These are phyloP conservation scores for Exsudoporus frostii DNA, from an alignment of 768 basidiomycete genomes.

Conservation along the genomic window DNA sequence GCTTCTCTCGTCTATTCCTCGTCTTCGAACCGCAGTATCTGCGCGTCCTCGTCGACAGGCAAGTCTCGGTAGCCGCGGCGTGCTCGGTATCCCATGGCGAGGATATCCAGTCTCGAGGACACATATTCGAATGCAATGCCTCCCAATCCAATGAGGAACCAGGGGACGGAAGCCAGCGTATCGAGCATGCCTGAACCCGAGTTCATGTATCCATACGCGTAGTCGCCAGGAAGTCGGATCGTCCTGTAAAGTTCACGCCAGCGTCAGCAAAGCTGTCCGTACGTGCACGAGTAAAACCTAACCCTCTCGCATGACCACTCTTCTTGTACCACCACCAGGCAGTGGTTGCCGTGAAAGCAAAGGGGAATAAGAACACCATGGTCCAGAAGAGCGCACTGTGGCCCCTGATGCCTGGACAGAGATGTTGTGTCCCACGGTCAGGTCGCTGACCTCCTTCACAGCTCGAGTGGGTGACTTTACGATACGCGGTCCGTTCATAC, in stretches of 20 bases:
- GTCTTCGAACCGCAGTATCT: slow-evolving; percentile 81
- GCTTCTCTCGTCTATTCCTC: slow-evolving; percentile 43
- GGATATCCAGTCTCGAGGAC: slow-evolving; percentile 42
- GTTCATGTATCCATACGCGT: slow-evolving; percentile 30
- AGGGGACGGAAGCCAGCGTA: slow-evolving; percentile 85
- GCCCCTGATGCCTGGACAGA: slow-evolving; percentile 77
- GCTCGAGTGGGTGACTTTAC: slow-evolving; percentile 84
- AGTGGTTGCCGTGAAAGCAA: slow-evolving; percentile 69
- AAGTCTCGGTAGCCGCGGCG: slow-evolving; percentile 73
- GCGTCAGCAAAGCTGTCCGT: background rate
- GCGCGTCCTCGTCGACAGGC: slow-evolving; percentile 85
- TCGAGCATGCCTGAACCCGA: slow-evolving; percentile 51
- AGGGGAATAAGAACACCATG: slow-evolving; percentile 71
- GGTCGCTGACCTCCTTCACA: slow-evolving; percentile 80
- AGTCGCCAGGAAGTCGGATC: slow-evolving; percentile 68
- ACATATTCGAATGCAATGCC: slow-evolving; percentile 73
- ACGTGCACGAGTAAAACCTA: slow-evolving; percentile 29
- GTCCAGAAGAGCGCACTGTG: slow-evolving; percentile 84
- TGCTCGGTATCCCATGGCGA: slow-evolving; percentile 39
- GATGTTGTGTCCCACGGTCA: slow-evolving; percentile 71
- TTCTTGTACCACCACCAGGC: slow-evolving; percentile 80
- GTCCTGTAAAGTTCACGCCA: slow-evolving; percentile 41
- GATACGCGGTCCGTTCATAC: slow-evolving; percentile 92
- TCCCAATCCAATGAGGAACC: slow-evolving; percentile 78
- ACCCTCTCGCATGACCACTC: slow-evolving; percentile 75